These are phyloP conservation scores for Citrus sp. DNA, from an alignment of 345 rosid species.

Conservation along the genomic window DNA sequence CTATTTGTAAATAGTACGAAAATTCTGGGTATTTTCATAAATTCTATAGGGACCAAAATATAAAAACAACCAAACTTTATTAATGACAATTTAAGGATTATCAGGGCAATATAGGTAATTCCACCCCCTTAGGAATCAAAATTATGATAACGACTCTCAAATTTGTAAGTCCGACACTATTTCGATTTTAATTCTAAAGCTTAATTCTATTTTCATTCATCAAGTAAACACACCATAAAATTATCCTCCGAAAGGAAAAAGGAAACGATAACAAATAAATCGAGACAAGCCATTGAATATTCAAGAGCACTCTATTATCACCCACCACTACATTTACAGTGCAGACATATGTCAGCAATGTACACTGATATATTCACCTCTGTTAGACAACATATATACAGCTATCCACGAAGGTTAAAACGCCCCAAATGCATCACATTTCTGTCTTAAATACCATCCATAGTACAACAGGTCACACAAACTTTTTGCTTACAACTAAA, in stretches of 20 bases:
- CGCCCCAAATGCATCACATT: conserved; percentile 7
- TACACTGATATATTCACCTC: conserved; percentile 19
- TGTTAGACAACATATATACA: conserved; percentile 25
- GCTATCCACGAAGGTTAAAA: conserved; percentile 21
- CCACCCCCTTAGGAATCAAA: too few species aligned
- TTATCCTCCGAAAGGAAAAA: neutral
- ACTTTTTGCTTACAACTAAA: neutral
- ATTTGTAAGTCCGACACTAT: too few species aligned
- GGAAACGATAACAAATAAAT: neutral
- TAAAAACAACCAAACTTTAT: too few species aligned
- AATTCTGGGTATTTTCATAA: too few species aligned
- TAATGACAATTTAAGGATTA: too few species aligned
- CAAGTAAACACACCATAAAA: neutral
- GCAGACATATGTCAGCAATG: conserved; percentile 31
- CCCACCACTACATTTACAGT: conserved; percentile 24
- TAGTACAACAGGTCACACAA: conserved; percentile 1
- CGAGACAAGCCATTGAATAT: neutral
- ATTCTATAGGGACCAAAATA: too few species aligned
- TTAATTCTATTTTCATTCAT: too few species aligned
- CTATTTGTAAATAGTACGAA: too few species aligned
- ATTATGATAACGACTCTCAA: too few species aligned
- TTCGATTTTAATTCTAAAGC: too few species aligned
- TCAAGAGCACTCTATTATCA: neutral
- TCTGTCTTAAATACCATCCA: neutral
- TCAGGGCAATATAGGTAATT: too few species aligned